These are phyloP conservation scores for Globisporangium ultimum DNA, from an alignment of 352 stramenopile species.

Conservation along the genomic window DNA sequence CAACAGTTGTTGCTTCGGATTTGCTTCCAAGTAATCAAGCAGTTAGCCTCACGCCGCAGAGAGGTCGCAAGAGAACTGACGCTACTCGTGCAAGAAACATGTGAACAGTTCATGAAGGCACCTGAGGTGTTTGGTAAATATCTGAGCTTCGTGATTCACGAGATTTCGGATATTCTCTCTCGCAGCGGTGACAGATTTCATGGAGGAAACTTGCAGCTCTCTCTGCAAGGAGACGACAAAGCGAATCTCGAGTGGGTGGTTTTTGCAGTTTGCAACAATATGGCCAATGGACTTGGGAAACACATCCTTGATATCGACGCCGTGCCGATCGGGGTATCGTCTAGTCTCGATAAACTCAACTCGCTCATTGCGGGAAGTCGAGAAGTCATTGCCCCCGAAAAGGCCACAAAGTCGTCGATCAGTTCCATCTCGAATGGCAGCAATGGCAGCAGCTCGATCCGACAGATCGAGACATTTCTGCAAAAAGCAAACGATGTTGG, in stretches of 20 bases:
- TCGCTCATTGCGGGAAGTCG: conserved; percentile 38
- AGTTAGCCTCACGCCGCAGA: conserved; percentile 27
- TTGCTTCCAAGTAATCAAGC: conserved; percentile 62
- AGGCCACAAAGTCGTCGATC: not conserved
- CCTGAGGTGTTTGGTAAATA: conserved; percentile 78
- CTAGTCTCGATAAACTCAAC: conserved; percentile 74
- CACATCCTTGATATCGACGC: conserved; percentile 66
- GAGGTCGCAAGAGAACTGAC: conserved; percentile 34
- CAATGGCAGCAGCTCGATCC: conserved; percentile 14
- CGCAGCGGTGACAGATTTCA: not conserved
- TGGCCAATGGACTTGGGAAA: conserved; percentile 65
- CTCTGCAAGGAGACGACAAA: conserved; percentile 51
- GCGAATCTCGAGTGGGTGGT: conserved; percentile 76
- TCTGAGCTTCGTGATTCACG: conserved; percentile 68
- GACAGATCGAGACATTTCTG: conserved; percentile 66
- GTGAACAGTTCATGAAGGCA: conserved; percentile 60
- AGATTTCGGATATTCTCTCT: conserved; percentile 66
- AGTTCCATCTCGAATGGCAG: not conserved
- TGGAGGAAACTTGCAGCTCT: conserved; percentile 2
- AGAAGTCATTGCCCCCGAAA: conserved; percentile 14
- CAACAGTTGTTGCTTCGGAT: conserved; percentile 72
- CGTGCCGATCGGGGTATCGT: conserved; percentile 48
- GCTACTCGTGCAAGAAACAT: conserved; percentile 55
- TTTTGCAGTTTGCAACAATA: conserved; percentile 74
- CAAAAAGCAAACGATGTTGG: conserved; percentile 37